Evolutionary conservation across 192 early-diverging fungal species (phyloP), one percentile per base, ranked within the genome.

Genomic region (Lunasporangiospora selenospora): DNA sequence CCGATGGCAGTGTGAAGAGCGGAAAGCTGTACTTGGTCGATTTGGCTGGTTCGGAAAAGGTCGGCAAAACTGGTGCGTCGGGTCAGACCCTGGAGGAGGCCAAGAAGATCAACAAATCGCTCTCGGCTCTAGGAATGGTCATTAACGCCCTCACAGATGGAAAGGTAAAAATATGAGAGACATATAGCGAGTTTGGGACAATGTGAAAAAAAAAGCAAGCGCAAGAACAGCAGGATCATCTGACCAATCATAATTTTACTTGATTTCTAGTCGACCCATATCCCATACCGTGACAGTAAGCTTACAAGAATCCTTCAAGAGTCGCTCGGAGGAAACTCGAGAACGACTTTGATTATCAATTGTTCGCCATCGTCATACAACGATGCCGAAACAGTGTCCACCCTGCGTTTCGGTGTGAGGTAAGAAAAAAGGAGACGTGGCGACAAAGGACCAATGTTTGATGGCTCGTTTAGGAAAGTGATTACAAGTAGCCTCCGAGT

Each of bases 71-170:
- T 29, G 96, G 95, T 45, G 98, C 98, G 6, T 93, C 95, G 2
- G 96, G 98, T 31, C 98, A 99, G 77, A 98, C 96, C 2, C 77
- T 99, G 31, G 98, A 99, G 77, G 98, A 99, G 69, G 98, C 98
- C 65, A 99, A 99, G 78, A 99, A 96, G 80, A 99, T 99, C 85
- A 99, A 99, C 85, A 97, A 96, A 77, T 97, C 95, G 0, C 83
- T 99, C 6, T 94, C 97, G 7, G 94, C 96, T 0, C 83, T 99
- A 41, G 98, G 98, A 48, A 99, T 98, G 95, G 98, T 99, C 65
- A 99, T 99, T 67, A 98, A 98, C 75, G 88, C 95, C 6, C 83
- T 99, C 61, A 98, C 98, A 0, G 98, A 99, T 65, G 97, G 97
- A 78, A 98, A 98, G 82, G 91, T 89, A 69, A 56, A n/a, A n/a